phyloP scores from a whole-genome alignment of 2,329 filamentous ascomycete genomes.

The Trematosphaeria pertusa region DNA sequence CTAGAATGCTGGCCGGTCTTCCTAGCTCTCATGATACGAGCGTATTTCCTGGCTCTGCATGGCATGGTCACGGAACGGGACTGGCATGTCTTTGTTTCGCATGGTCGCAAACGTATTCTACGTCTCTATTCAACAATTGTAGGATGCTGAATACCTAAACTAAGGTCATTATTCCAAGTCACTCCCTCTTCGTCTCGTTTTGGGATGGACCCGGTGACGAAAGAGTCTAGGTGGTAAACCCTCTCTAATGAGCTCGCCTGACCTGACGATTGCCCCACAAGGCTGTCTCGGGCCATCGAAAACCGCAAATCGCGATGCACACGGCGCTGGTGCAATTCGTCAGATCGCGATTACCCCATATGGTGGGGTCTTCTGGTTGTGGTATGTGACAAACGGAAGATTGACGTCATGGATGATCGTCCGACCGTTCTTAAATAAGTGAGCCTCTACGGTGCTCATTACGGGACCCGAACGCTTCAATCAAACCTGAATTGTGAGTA shows the following conservation, averaged over 20 bases:
- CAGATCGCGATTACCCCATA: slow-evolving; percentile 19
- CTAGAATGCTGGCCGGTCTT: slow-evolving; percentile 24
- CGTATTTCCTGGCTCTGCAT: no score
- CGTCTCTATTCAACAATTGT: slow-evolving; percentile 19
- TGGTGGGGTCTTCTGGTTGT: slow-evolving; percentile 11
- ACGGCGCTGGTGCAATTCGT: slow-evolving; percentile 7
- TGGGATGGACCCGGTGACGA: neutral
- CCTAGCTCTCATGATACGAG: slow-evolving; percentile 13
- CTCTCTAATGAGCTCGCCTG: no score
- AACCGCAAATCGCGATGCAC: slow-evolving; percentile 2
- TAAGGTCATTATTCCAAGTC: slow-evolving; percentile 21
- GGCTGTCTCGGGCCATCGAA: neutral
- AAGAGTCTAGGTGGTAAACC: no score
- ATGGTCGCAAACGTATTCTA: slow-evolving; percentile 21
- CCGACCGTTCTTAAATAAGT: slow-evolving; percentile 10
- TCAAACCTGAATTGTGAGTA: slow-evolving; percentile 3
- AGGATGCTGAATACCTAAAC: slow-evolving; percentile 26
- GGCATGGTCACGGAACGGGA: no score
- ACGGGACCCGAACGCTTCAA: no score
- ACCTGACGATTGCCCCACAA: slow-evolving; percentile 11
- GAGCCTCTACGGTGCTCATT: neutral
- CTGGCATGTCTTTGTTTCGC: slow-evolving; percentile 22
- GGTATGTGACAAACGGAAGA: slow-evolving; percentile 6
- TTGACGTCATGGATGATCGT: slow-evolving; percentile 27
- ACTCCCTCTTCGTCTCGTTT: neutral